Evolutionary conservation across 2,329 filamentous ascomycete genomes (phyloP).

Genomic region (Camillea tinctor): DNA sequence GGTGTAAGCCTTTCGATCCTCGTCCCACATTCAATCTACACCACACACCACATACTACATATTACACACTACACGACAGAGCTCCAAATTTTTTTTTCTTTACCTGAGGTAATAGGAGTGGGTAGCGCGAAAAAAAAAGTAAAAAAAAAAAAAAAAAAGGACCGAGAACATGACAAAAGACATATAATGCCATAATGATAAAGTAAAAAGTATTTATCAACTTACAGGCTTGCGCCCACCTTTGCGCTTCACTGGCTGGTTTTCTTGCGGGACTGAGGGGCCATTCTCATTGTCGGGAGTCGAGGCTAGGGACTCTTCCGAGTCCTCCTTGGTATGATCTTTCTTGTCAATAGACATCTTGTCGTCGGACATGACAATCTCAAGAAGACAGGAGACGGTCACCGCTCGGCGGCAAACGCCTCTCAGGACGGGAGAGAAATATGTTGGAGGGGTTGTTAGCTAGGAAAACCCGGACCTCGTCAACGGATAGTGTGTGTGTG

Average conservation of each 20-base stretch:
- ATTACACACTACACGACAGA: neutral
- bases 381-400: constrained; percentile 34
- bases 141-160: constrained; percentile 1
- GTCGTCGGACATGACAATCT: constrained; percentile 57
- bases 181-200: neutral
- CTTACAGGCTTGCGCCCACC: constrained; percentile 94
- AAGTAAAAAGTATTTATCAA: constrained; percentile 15
- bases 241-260: constrained; percentile 83
- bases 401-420: constrained; percentile 44
- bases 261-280: constrained; percentile 45
- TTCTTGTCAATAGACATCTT: constrained; percentile 67
- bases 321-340: constrained; percentile 56
- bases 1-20: constrained; percentile 17
- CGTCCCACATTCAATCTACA: neutral
- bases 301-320: constrained; percentile 60
- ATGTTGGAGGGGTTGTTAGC: constrained; percentile 16
- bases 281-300: constrained; percentile 57
- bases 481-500: neutral
- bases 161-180: constrained; percentile 3
- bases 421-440: constrained; percentile 22
- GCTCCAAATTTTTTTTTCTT: no score
- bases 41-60: no score
- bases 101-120: neutral
- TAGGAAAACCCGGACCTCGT: constrained; percentile 8
- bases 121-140: neutral